These are phyloP conservation scores for Pseudogymnoascus sp. DNA, from an alignment of 2,329 filamentous ascomycete genomes.

Conservation along the genomic window DNA sequence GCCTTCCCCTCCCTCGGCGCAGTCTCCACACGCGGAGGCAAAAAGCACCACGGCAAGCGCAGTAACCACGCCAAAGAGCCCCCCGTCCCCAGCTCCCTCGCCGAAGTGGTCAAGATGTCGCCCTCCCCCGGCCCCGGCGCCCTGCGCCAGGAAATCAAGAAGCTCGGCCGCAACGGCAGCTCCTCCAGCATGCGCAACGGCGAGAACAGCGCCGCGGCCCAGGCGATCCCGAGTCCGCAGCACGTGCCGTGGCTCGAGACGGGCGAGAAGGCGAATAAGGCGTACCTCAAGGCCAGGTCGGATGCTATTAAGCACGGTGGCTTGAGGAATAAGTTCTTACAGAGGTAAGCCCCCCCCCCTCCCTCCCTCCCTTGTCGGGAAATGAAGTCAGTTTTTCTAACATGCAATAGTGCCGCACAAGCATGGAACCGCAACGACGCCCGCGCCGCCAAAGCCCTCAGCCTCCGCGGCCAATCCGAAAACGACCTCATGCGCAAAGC, in stretches of 20 bases:
- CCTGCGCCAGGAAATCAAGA: slow-evolving; percentile 51
- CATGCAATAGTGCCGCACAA: slow-evolving; percentile 66
- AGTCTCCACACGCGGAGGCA: slow-evolving; percentile 62
- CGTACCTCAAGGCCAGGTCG: slow-evolving; percentile 87
- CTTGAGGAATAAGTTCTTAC: slow-evolving; percentile 90
- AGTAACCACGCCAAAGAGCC: slow-evolving; percentile 67
- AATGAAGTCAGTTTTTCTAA: slow-evolving; percentile 11
- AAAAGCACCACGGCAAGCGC: slow-evolving; percentile 89
- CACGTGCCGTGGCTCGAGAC: slow-evolving; percentile 97
- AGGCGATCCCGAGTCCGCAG: slow-evolving; percentile 77
- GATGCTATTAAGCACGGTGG: slow-evolving; percentile 97
- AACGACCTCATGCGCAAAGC: slow-evolving; percentile 97
- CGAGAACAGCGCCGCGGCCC: slow-evolving; percentile 72
- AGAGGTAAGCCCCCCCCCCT: slow-evolving; percentile 53
- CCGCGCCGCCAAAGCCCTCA: slow-evolving; percentile 87
- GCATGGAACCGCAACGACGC: slow-evolving; percentile 98
- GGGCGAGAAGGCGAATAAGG: slow-evolving; percentile 80
- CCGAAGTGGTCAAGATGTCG: slow-evolving; percentile 92
- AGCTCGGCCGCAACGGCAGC: slow-evolving; percentile 53
- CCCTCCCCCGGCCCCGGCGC: slow-evolving; percentile 65
- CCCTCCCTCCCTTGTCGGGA: slow-evolving; percentile 8
- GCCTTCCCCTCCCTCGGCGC: slow-evolving; percentile 87
- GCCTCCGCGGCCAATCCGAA: slow-evolving; percentile 87
- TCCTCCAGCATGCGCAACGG: slow-evolving; percentile 54
- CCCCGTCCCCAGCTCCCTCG: slow-evolving; percentile 64